phyloP scores from a whole-genome alignment of 2,329 filamentous ascomycete genomes.

The Aspergillus transmontanensis region DNA sequence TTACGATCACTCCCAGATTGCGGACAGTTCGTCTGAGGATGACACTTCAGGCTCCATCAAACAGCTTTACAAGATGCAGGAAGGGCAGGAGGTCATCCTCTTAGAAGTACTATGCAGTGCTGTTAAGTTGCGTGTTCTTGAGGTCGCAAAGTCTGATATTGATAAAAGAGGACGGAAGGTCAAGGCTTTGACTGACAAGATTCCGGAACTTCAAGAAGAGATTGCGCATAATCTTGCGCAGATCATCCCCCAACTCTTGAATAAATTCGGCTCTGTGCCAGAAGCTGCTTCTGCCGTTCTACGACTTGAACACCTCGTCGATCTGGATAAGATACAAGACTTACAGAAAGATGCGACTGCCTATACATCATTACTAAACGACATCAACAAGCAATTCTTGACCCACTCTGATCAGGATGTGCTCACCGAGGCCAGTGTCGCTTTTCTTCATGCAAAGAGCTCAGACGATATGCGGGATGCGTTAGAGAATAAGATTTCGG shows the following conservation, averaged over 20 bases:
- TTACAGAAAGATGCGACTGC: conserved; percentile 81
- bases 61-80: conserved; percentile 70
- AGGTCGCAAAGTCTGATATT: conserved; percentile 63
- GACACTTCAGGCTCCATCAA: conserved; percentile 68
- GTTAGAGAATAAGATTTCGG: conserved; percentile 75
- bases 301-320: conserved; percentile 80
- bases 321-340: conserved; percentile 85
- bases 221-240: conserved; percentile 75
- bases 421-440: conserved; percentile 77
- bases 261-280: conserved; percentile 89
- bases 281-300: conserved; percentile 84
- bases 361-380: conserved; percentile 80
- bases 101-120: conserved; percentile 84
- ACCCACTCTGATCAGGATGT: conserved; percentile 88
- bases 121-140: conserved; percentile 72
- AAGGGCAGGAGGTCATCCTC: conserved; percentile 79
- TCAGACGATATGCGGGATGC: conserved; percentile 88
- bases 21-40: conserved; percentile 55
- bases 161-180: conserved; percentile 59
- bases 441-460: conserved; percentile 80
- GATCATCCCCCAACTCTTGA: conserved; percentile 81
- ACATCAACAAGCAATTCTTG: conserved; percentile 91
- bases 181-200: conserved; percentile 63
- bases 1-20: conserved; percentile 79
- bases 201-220: conserved; percentile 72